Conservation (phyloP, 192 early-diverging fungal genomes). For the Coemansia sp. region DNA sequence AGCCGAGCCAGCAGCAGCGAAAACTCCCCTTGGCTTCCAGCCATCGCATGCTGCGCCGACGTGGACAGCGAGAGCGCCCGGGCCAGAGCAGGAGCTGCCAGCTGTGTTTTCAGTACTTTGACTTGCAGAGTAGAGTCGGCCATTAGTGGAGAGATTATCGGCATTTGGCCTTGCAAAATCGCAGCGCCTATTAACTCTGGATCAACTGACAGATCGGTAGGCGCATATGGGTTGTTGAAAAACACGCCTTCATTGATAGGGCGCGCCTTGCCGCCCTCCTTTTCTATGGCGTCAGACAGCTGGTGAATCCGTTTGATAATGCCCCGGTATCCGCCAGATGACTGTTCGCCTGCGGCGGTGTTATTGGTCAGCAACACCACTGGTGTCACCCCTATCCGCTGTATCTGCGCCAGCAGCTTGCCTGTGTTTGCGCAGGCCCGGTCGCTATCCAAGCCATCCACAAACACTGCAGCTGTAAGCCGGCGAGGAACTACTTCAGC, state of each 20-base stretch:
- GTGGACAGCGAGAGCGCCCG: conserved; percentile 57
- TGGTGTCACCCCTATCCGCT: conserved; percentile 48
- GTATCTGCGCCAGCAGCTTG: conserved; percentile 52
- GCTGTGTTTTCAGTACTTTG: conserved; percentile 35
- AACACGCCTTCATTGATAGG: conserved; percentile 70
- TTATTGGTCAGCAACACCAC: conserved; percentile 25
- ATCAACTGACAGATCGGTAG: conserved; percentile 30
- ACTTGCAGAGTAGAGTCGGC: conserved; percentile 52
- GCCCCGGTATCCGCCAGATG: conserved; percentile 15
- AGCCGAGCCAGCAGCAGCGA: conserved; percentile 70
- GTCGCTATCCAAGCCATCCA: conserved; percentile 15
- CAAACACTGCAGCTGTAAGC: conserved; percentile 35
- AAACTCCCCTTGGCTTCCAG: conserved; percentile 45
- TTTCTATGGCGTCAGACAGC: conserved; percentile 69
- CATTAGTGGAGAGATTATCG: conserved; percentile 55
- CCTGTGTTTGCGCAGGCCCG: conserved; percentile 17
- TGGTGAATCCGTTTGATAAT: conserved; percentile 20
- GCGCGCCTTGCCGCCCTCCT: conserved; percentile 65
- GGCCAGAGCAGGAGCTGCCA: conserved; percentile 53
- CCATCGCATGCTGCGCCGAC: conserved; percentile 50
- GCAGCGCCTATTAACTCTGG: conserved; percentile 59
- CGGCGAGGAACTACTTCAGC: conserved; percentile 13
- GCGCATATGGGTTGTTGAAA: conserved; percentile 21
- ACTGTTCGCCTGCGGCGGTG: neutral
- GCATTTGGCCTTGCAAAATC: conserved; percentile 64